Conservation (phyloP, 2,329 filamentous ascomycete species). For the Rutstroemia sp. region DNA sequence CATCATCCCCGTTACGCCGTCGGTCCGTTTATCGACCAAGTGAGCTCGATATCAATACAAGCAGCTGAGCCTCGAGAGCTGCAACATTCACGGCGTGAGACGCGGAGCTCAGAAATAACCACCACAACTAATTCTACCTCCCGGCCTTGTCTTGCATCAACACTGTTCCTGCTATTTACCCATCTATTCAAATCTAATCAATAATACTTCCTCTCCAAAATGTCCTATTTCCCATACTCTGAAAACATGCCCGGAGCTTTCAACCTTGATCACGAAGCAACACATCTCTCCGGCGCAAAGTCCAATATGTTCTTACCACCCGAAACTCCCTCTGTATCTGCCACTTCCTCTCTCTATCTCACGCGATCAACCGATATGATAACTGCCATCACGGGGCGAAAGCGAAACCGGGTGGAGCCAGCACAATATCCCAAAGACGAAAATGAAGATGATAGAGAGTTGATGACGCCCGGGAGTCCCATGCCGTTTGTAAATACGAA, state of each 20-base stretch:
- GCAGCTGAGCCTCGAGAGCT: too few relatives aligned
- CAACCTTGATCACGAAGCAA: constrained; percentile 12
- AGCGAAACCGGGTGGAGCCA: not conserved
- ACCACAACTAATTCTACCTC: too few relatives aligned
- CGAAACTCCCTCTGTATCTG: constrained; percentile 32
- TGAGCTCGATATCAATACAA: too few relatives aligned
- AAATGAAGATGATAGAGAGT: constrained; percentile 10
- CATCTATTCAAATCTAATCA: not conserved
- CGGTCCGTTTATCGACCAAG: too few relatives aligned
- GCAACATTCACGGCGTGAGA: too few relatives aligned
- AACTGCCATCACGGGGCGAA: not conserved
- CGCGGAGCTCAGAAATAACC: too few relatives aligned
- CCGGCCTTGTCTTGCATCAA: too few relatives aligned
- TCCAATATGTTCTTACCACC: constrained; percentile 38
- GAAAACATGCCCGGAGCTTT: constrained; percentile 23
- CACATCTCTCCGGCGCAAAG: constrained; percentile 26
- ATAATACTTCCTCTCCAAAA: not conserved
- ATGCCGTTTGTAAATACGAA: constrained; percentile 42
- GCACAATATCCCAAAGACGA: not conserved
- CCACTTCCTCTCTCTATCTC: constrained; percentile 28
- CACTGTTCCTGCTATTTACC: too few relatives aligned
- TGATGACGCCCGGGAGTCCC: constrained; percentile 26
- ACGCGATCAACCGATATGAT: constrained; percentile 16
- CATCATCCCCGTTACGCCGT: too few relatives aligned
- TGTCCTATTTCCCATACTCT: constrained; percentile 18